Evolutionary conservation across 169 alveolate species (phyloP).

Genomic region (Cryptosporidium baileyi): DNA sequence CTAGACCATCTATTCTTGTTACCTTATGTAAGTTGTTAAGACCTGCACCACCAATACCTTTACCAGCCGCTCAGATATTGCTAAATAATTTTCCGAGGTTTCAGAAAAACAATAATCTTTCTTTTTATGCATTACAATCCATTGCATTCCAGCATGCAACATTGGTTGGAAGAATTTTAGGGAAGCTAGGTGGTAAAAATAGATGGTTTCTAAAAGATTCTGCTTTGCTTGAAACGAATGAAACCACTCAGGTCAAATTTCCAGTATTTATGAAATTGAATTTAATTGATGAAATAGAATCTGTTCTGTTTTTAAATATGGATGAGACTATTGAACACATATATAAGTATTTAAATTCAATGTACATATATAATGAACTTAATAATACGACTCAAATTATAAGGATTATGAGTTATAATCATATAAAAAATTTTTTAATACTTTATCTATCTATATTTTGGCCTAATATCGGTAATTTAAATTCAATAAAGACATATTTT

Average conservation of each 20-base stretch:
- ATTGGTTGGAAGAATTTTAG: constrained; percentile 72
- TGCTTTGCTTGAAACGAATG: constrained; percentile 8
- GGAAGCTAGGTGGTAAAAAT: constrained; percentile 78
- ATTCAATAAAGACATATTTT: constrained; percentile 16
- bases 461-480: neutral
- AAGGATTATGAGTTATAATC: neutral
- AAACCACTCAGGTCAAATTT: neutral
- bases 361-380: neutral
- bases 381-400: neutral
- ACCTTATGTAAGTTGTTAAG: constrained; percentile 49
- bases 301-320: neutral
- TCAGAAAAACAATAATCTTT: constrained; percentile 36
- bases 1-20: constrained; percentile 59
- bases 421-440: constrained; percentile 11
- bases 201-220: constrained; percentile 73
- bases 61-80: constrained; percentile 47
- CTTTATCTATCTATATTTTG: constrained; percentile 38
- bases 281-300: neutral
- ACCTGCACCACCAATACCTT: constrained; percentile 68
- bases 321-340: constrained; percentile 40
- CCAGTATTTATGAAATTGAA: constrained; percentile 1
- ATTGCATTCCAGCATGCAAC: constrained; percentile 69
- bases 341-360: neutral
- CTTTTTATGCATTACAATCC: constrained; percentile 50
- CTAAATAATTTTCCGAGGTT: constrained; percentile 22